Evolutionary conservation across 2,329 filamentous ascomycete species (phyloP).

Genomic region (Phyllosticta ampelicida): DNA sequence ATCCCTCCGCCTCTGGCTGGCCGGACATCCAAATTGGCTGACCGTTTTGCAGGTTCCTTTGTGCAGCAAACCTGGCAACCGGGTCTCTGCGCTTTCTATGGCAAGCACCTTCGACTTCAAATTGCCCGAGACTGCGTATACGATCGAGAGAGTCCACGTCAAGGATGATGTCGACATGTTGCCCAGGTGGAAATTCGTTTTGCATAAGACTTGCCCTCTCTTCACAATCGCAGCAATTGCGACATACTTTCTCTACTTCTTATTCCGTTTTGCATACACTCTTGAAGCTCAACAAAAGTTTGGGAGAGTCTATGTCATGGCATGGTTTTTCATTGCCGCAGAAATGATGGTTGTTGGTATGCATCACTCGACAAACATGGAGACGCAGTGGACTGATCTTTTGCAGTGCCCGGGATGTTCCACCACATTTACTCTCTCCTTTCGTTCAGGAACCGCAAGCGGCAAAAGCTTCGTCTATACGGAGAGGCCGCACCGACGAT

Average conservation of each 20-base stretch:
- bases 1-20: not conserved
- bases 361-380: not conserved
- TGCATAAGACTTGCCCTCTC: not conserved
- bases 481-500: conserved; percentile 23
- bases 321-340: not conserved
- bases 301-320: not conserved
- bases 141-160: not conserved
- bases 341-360: not conserved
- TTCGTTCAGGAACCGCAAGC: not conserved
- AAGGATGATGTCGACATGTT: not conserved
- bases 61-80: not conserved
- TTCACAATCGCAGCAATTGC: not conserved
- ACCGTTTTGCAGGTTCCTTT: not conserved
- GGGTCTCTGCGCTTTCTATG: not conserved
- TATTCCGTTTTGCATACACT: not conserved
- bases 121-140: not conserved
- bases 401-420: conserved; percentile 7
- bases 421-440: conserved; percentile 8
- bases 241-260: not conserved
- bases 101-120: not conserved
- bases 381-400: not conserved
- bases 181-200: not conserved
- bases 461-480: not conserved
- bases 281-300: not conserved
- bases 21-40: not conserved